These are phyloP conservation scores for Trichoderma koningiopsis DNA, from an alignment of 2,329 filamentous ascomycete genomes.

Conservation along the genomic window DNA sequence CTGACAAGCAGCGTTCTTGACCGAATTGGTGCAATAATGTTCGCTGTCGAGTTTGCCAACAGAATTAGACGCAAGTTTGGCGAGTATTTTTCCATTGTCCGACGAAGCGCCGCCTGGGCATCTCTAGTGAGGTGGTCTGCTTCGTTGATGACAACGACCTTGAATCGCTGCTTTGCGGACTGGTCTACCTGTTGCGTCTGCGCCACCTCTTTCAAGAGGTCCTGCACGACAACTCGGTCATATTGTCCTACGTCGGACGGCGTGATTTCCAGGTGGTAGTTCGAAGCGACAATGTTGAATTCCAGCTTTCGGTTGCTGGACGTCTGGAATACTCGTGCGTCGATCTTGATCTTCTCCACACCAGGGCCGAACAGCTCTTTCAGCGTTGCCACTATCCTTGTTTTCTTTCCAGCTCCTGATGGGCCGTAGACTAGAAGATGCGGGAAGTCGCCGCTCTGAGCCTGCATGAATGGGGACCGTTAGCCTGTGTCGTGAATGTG, in stretches of 20 bases:
- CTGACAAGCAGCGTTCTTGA: constrained; percentile 88
- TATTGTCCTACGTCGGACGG: constrained; percentile 96
- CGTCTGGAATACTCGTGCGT: constrained; percentile 94
- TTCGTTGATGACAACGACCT: constrained; percentile 99
- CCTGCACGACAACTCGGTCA: constrained; percentile 93
- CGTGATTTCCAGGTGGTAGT: constrained; percentile 98
- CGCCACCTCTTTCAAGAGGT: constrained; percentile 94
- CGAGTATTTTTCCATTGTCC: constrained; percentile 99
- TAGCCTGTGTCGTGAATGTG: neutral
- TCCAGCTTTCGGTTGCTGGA: constrained; percentile 95
- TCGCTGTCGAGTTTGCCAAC: constrained; percentile 92
- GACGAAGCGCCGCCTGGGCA: constrained; percentile 88
- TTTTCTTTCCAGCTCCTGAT: constrained; percentile 97
- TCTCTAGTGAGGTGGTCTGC: constrained; percentile 92
- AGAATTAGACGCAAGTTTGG: constrained; percentile 91
- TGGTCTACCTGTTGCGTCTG: constrained; percentile 99
- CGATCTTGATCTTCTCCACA: constrained; percentile 99
- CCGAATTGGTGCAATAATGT: constrained; percentile 98
- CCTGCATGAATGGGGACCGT: constrained; percentile 54
- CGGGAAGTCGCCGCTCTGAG: constrained; percentile 95
- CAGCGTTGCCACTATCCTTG: constrained; percentile 89
- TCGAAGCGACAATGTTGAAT: constrained; percentile 96
- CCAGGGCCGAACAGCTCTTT: constrained; percentile 94
- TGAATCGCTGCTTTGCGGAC: constrained; percentile 87
- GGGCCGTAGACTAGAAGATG: constrained; percentile 97